Conservation (phyloP, 1,284 basidiomycete species). For the Ustilago nuda region DNA sequence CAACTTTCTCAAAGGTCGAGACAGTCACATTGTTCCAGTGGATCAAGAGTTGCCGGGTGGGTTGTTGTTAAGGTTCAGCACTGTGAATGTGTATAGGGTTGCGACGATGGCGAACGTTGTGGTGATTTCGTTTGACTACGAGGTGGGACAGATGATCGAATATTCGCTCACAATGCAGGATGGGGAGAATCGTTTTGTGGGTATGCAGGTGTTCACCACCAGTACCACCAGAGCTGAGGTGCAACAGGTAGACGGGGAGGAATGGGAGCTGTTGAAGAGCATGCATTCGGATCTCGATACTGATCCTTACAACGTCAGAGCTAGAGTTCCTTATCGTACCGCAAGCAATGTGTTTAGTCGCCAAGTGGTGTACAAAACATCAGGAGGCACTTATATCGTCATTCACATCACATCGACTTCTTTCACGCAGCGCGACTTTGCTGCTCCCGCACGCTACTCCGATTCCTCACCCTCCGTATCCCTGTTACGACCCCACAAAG, state of each 20-base stretch:
- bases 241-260: neutral
- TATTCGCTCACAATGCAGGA: conserved; percentile 16
- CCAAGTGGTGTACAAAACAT: conserved; percentile 22
- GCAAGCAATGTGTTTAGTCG: neutral
- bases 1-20: conserved; percentile 41
- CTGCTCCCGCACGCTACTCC: conserved; percentile 11
- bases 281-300: conserved; percentile 18
- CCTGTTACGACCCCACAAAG: neutral
- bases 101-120: conserved; percentile 23
- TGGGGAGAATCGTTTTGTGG: conserved; percentile 1
- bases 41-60: conserved; percentile 37
- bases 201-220: conserved; percentile 16
- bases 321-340: neutral
- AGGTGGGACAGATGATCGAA: conserved; percentile 24
- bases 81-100: conserved; percentile 72
- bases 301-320: conserved; percentile 1
- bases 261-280: conserved; percentile 9
- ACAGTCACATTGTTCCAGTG: conserved; percentile 40
- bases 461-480: neutral
- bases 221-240: neutral
- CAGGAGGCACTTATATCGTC: conserved; percentile 11
- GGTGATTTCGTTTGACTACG: conserved; percentile 27
- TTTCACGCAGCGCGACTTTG: conserved; percentile 18
- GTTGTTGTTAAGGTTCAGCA: conserved; percentile 72
- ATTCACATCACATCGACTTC: conserved; percentile 17